Conservation (phyloP, 2,329 filamentous ascomycete species). For the Botrytis hyacinthi region DNA sequence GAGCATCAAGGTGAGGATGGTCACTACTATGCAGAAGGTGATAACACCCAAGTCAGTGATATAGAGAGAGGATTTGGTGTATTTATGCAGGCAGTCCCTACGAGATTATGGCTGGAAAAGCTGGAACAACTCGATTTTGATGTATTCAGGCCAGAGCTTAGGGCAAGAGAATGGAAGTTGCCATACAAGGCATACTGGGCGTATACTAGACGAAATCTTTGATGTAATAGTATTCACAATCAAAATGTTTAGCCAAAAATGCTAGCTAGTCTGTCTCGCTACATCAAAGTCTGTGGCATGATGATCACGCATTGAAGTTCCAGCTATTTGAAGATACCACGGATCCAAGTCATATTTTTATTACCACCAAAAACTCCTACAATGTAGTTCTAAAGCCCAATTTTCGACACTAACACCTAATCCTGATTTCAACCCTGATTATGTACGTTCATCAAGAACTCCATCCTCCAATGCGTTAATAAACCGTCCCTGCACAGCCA, state of each 20-base stretch:
- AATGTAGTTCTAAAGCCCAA: not conserved
- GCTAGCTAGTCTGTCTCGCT: not conserved
- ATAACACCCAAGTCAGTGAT: conserved; percentile 47
- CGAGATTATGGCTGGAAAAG: conserved; percentile 72
- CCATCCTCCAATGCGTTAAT: not conserved
- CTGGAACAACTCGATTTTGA: conserved; percentile 84
- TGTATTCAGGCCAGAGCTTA: conserved; percentile 63
- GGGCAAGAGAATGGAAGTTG: conserved; percentile 74
- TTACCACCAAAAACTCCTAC: conserved; percentile 4
- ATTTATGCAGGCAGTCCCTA: conserved; percentile 75
- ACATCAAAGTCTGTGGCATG: not conserved
- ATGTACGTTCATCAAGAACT: not conserved
- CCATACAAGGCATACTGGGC: conserved; percentile 73
- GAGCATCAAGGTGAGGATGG: conserved; percentile 81
- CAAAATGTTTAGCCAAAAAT: not conserved
- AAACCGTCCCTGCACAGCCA: not conserved
- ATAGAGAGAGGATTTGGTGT: conserved; percentile 72
- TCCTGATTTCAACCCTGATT: not conserved
- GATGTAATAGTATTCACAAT: conserved; percentile 12
- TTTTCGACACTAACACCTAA: not conserved
- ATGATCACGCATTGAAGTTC: not conserved
- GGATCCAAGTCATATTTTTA: not conserved
- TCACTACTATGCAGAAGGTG: conserved; percentile 47
- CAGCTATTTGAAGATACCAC: not conserved
- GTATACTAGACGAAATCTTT: conserved; percentile 51